Percentiles rank a stretch among this genome's conserved stretches.
Conservation (phyloP, 148 eudicot species). For the Talinum fruticosum region DNA sequence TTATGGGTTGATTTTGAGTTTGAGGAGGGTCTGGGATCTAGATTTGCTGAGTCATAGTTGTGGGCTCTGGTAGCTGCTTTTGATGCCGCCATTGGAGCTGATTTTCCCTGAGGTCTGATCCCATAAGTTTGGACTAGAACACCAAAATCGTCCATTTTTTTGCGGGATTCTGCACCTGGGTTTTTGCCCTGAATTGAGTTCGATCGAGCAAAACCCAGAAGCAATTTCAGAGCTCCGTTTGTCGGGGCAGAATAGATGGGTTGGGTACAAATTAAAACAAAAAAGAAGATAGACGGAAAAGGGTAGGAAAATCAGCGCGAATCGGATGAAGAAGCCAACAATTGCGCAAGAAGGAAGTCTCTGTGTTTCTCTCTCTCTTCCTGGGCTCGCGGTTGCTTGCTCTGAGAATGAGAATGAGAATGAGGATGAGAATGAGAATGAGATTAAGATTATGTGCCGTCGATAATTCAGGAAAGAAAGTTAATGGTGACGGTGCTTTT, state of each 20-base stretch:
- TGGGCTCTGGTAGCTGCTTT: constrained; percentile 28
- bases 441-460: background rate
- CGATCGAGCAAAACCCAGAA: constrained; percentile 17
- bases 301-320: background rate
- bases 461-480: background rate
- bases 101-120: constrained; percentile 61
- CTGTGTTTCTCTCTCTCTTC: background rate
- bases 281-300: background rate
- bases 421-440: background rate
- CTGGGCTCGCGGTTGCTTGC: background rate
- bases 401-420: background rate
- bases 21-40: constrained; percentile 27
- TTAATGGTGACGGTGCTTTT: background rate
- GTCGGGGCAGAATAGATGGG: constrained; percentile 19
- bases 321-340: background rate
- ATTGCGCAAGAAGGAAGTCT: background rate
- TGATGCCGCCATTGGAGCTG: constrained; percentile 69
- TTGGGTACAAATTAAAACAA: background rate
- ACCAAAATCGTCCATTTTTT: constrained; percentile 75
- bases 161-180: background rate
- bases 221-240: constrained; percentile 3
- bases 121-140: constrained; percentile 76
- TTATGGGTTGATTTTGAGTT: constrained; percentile 24
- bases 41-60: constrained; percentile 13
- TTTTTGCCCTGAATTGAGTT: background rate